Conservation (phyloP, 2,329 filamentous ascomycete genomes). For the Aspergillus floridensis region DNA sequence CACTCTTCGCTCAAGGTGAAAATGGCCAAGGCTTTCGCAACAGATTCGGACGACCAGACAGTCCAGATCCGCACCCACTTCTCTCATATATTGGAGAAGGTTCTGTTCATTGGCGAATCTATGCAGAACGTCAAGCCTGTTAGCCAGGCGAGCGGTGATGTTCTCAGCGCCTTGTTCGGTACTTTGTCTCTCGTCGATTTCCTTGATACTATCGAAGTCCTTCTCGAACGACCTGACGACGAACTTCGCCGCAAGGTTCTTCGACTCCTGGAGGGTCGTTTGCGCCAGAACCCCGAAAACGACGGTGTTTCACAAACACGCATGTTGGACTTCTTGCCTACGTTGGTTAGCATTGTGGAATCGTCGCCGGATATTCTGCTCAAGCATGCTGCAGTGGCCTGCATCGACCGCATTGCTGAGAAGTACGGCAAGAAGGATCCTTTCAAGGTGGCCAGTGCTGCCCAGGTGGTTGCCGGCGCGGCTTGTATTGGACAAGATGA, state of each 20-base stretch:
- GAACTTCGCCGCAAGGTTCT: constrained; percentile 76
- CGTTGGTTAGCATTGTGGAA: constrained; percentile 72
- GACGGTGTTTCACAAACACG: constrained; percentile 67
- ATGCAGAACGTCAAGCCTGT: constrained; percentile 37
- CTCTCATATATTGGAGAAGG: constrained; percentile 64
- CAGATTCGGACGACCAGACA: constrained; percentile 53
- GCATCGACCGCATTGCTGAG: constrained; percentile 88
- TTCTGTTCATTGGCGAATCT: constrained; percentile 62
- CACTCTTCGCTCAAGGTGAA: constrained; percentile 43
- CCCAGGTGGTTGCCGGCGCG: constrained; percentile 71
- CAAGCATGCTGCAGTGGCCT: constrained; percentile 81
- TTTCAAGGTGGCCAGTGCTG: constrained; percentile 70
- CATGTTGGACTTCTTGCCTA: constrained; percentile 74
- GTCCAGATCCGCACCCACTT: constrained; percentile 68
- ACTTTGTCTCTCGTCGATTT: constrained; percentile 85
- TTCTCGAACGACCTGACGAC: constrained; percentile 73
- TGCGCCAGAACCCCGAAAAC: constrained; percentile 68
- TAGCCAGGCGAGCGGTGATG: constrained; percentile 56
- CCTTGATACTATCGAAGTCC: constrained; percentile 77
- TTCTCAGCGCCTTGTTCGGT: constrained; percentile 76
- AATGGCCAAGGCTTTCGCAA: constrained; percentile 37
- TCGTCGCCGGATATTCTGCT: constrained; percentile 70
- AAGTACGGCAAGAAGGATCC: constrained; percentile 93
- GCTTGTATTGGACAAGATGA: constrained; percentile 74
- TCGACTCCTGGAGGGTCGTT: constrained; percentile 74